phyloP scores from a whole-genome alignment of 768 basidiomycete species.

The Strobilomyces confusus region DNA sequence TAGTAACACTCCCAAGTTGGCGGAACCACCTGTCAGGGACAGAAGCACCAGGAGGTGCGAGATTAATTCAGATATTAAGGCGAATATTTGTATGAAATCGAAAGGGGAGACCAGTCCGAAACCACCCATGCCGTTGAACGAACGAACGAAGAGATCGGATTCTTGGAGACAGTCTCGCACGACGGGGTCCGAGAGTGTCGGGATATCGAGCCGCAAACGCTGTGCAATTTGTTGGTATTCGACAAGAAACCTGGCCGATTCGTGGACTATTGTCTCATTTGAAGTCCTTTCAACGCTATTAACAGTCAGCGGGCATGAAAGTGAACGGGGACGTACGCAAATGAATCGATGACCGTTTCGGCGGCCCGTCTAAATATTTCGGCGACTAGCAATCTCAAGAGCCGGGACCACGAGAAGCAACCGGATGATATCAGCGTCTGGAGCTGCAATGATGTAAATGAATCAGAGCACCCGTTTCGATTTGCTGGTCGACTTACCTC shows the following conservation, averaged over 20 bases:
- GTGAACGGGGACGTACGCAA: slow-evolving; percentile 55
- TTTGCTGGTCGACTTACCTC: slow-evolving; percentile 49
- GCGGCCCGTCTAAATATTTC: slow-evolving; percentile 62
- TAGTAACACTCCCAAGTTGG: slow-evolving; percentile 53
- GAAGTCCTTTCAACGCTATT: slow-evolving; percentile 41
- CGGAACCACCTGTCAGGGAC: slow-evolving; percentile 52
- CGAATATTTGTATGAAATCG: slow-evolving; percentile 72
- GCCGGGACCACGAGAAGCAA: slow-evolving; percentile 65
- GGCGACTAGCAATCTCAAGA: slow-evolving; percentile 53
- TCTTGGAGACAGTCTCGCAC: slow-evolving; percentile 80
- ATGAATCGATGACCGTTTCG: slow-evolving; percentile 64
- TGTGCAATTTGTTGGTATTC: slow-evolving; percentile 79
- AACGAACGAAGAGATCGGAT: slow-evolving; percentile 80
- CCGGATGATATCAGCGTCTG: slow-evolving; percentile 66
- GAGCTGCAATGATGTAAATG: slow-evolving; percentile 40
- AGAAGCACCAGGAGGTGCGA: slow-evolving; percentile 68
- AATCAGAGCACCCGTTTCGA: slow-evolving; percentile 2
- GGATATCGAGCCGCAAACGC: slow-evolving; percentile 72
- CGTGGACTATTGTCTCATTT: slow-evolving; percentile 72
- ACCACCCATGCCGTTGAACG: slow-evolving; percentile 67
- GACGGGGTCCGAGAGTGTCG: slow-evolving; percentile 69
- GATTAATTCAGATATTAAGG: slow-evolving; percentile 63
- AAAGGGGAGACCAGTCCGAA: slow-evolving; percentile 80
- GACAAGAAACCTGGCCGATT: slow-evolving; percentile 67
- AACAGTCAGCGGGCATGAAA: slow-evolving; percentile 9